Percentiles rank a stretch among this genome's conserved stretches.
Evolutionary conservation across 1,284 basidiomycete genomes (phyloP).

Genomic region (Cronartium quercuum): DNA sequence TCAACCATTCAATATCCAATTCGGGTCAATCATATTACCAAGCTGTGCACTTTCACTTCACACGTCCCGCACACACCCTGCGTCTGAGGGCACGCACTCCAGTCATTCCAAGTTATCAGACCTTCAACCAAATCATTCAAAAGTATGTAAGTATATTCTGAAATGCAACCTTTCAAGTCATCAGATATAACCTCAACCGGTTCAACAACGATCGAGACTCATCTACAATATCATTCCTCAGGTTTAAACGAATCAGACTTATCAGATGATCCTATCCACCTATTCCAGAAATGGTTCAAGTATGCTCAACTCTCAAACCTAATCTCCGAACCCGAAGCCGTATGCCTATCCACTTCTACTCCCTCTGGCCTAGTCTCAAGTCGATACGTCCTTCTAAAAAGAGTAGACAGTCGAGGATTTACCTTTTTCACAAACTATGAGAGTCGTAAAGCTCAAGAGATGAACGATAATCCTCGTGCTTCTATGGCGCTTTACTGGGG

Average conservation of each 20-base stretch:
- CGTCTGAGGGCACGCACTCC: no score
- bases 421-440: constrained; percentile 49
- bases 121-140: no score
- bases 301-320: not conserved
- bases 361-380: constrained; percentile 59
- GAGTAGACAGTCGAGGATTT: constrained; percentile 41
- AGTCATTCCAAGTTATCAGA: no score
- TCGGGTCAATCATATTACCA: no score
- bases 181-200: not conserved
- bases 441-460: constrained; percentile 47
- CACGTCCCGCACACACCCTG: no score
- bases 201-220: constrained; percentile 3
- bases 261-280: constrained; percentile 1
- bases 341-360: constrained; percentile 75
- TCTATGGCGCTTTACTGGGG: constrained; percentile 87
- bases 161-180: no score
- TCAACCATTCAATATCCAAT: no score
- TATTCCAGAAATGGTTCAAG: constrained; percentile 19
- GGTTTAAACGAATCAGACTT: constrained; percentile 3
- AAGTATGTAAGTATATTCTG: no score
- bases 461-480: constrained; percentile 54
- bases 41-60: no score
- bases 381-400: constrained; percentile 42
- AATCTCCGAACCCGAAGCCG: constrained; percentile 69
- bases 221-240: constrained; percentile 25